Evolutionary conservation across 2,329 filamentous ascomycete species (phyloP), one percentile per base, ranked within the genome.

Genomic region (Phaeophleospora eucalypticola): DNA sequence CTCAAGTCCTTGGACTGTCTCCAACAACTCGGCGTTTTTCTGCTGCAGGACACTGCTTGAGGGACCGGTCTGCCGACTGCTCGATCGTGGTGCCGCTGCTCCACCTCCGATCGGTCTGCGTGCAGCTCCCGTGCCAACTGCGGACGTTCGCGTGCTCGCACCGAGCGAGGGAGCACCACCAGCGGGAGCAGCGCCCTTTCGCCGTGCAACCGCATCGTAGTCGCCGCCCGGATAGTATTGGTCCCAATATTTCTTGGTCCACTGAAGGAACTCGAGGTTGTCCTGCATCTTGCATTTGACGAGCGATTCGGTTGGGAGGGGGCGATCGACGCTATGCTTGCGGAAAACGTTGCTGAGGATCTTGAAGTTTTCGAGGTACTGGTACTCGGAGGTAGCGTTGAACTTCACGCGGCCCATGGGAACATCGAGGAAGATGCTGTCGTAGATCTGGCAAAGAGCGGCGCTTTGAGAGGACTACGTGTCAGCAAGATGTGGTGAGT

Each of bases 261-360:
- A 98, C 74, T 98, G 93, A 51, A 98, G 78, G 69, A 98, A 98
- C 67, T 97, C 93, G 61, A 98, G 86, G 75, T 98, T 98, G 71
- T 98, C 93, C 79, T 98, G 93, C 91, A 98, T 98, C 78, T 95
- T 96, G 79, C 93, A 98, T 72, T 97, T 98, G 62, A 93, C 82
- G 50, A 98, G 83, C 48, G 80, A 77, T 69, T 95, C 83, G 67
- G 97, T 89, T 49, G 89, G 89, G 60, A 98, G 84, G 20, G 86
- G 85, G 68, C 89, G 89, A 62, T 97, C 90, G 74, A 98, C 80
- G 56, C 83, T 77, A 72, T 97, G 90, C 70, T 86, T 87, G 53
- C 83, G 78, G 66, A 97, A 97, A 56, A 80, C 78, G 69, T 89
- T 91, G 73, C 96, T 91, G 58, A 98, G 77, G 61, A 97, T 78